These are phyloP conservation scores for Melastoma malabathricum DNA, from an alignment of 345 rosid species.

Conservation along the genomic window DNA sequence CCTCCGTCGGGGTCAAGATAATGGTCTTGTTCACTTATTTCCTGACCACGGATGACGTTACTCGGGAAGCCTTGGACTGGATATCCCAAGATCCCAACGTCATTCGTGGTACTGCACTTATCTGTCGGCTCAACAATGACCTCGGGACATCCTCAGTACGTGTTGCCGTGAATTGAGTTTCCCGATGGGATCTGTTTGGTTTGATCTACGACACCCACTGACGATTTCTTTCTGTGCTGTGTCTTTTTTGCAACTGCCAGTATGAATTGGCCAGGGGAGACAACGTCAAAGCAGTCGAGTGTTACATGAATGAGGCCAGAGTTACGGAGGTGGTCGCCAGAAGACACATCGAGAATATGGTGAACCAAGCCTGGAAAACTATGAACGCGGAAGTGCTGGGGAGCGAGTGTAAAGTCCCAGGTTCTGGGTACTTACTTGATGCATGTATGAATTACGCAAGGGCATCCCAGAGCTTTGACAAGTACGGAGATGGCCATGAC, in stretches of 20 bases:
- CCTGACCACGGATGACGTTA: conserved; percentile 3
- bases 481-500: conserved; percentile 11
- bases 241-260: not conserved
- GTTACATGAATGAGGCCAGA: conserved; percentile 14
- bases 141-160: too few relatives aligned
- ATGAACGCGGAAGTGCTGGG: conserved; percentile 2
- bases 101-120: too few relatives aligned
- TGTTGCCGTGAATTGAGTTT: too few relatives aligned
- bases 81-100: not conserved
- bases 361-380: conserved; percentile 10
- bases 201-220: not conserved
- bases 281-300: conserved; percentile 8
- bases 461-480: conserved; percentile 7
- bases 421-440: not conserved
- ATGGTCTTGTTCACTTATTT: conserved; percentile 7
- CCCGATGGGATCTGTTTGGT: not conserved
- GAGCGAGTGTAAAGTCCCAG: not conserved
- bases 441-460: conserved; percentile 6
- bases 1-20: conserved; percentile 8
- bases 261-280: conserved; percentile 13
- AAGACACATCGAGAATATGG: conserved; percentile 2
- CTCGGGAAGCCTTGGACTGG: conserved; percentile 7
- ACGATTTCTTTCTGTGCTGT: not conserved
- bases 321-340: conserved; percentile 6
- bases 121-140: too few relatives aligned